These are phyloP conservation scores for Fusarium concolor DNA, from an alignment of 2,329 filamentous ascomycete genomes.

Conservation along the genomic window DNA sequence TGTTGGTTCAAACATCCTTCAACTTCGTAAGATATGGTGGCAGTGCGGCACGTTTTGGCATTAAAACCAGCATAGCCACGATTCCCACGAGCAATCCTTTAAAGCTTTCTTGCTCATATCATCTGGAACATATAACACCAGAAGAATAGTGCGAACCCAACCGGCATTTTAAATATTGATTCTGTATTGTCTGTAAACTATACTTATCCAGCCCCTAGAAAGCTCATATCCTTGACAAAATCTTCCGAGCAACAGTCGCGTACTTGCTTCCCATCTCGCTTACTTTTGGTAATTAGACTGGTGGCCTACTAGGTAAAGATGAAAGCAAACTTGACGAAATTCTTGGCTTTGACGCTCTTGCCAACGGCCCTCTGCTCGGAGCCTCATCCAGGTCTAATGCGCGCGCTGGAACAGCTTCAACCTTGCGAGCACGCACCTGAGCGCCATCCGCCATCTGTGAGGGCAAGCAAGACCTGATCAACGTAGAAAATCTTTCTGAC, in stretches of 20 bases:
- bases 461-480: accelerated
- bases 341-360: neutral
- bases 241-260: no score
- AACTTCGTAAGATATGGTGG: neutral
- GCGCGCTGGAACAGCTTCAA: neutral
- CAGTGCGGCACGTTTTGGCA: neutral
- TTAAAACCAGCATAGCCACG: no score
- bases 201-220: no score
- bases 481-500: accelerated
- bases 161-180: no score
- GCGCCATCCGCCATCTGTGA: neutral
- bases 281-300: no score
- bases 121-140: neutral
- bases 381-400: neutral
- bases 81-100: no score
- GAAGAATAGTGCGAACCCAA: no score
- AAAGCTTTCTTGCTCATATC: neutral
- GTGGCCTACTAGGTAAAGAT: neutral
- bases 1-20: neutral
- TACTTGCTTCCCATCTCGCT: no score
- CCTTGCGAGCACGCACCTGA: neutral
- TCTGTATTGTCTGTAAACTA: no score
- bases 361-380: neutral
- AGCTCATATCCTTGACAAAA: no score
- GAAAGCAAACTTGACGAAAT: neutral